Evolutionary conservation across 2,329 filamentous ascomycete genomes (phyloP).

Genomic region (Dactylellina haptotyla): DNA sequence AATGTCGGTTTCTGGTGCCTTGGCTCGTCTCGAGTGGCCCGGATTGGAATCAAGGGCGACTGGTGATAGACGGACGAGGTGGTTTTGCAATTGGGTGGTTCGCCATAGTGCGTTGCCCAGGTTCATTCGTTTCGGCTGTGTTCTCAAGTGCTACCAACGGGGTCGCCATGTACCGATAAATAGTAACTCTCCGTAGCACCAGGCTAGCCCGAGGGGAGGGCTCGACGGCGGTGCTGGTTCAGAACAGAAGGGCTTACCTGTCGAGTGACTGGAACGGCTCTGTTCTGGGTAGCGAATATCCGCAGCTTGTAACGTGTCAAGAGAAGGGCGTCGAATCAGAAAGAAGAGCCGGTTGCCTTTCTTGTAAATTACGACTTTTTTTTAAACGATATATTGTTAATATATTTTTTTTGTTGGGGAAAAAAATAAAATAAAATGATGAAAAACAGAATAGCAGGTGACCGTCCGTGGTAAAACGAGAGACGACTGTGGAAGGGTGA

Average conservation of each 20-base stretch:
- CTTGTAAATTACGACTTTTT: background rate
- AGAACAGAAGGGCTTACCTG: too few species aligned
- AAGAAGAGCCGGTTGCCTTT: background rate
- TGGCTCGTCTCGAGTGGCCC: slow-evolving; percentile 37
- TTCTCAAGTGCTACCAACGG: slow-evolving; percentile 20
- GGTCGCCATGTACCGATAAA: slow-evolving; percentile 12
- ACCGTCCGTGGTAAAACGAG: background rate
- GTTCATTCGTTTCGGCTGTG: slow-evolving; percentile 4
- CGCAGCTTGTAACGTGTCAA: slow-evolving; percentile 26
- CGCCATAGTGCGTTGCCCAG: background rate
- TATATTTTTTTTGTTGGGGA: slow-evolving; percentile 34
- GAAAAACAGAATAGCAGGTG: background rate
- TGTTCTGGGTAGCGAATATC: background rate
- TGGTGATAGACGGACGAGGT: background rate
- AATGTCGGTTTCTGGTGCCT: slow-evolving; percentile 24
- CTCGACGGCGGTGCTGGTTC: too few species aligned
- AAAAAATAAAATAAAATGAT: too few species aligned
- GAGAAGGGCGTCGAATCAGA: slow-evolving; percentile 29
- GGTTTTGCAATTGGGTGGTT: background rate
- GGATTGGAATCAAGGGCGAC: background rate
- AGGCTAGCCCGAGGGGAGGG: slow-evolving; percentile 1
- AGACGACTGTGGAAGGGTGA: too few species aligned
- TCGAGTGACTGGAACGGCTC: too few species aligned
- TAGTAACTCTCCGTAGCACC: slow-evolving; percentile 43
- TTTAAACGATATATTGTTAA: too few species aligned